Conservation (phyloP, 2,329 filamentous ascomycete species). For the Didymella pomorum region DNA sequence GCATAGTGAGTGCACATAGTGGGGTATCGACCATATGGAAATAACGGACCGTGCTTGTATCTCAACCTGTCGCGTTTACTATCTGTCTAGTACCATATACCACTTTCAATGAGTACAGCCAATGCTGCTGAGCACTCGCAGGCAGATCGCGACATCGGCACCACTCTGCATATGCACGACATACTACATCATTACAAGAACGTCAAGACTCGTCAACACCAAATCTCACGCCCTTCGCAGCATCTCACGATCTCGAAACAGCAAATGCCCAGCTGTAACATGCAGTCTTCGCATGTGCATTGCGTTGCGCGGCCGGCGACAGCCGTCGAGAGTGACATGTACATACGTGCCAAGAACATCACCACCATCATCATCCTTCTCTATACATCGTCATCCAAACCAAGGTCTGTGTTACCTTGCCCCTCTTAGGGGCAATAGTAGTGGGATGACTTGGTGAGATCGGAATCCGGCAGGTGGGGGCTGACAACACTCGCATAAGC, state of each 20-base stretch:
- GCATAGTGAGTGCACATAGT: background rate
- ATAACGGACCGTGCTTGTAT: background rate
- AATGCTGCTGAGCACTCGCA: background rate
- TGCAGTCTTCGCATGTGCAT: constrained; percentile 7
- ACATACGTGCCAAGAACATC: constrained; percentile 13
- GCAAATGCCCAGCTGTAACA: constrained; percentile 10
- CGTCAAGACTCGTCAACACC: constrained; percentile 1
- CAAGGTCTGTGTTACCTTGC: background rate
- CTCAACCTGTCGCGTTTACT: background rate
- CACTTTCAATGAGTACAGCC: background rate
- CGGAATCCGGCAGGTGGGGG: constrained; percentile 20
- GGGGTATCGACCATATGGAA: background rate
- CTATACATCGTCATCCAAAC: background rate
- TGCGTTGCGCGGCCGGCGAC: constrained; percentile 14
- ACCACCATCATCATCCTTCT: background rate
- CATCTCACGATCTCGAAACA: background rate
- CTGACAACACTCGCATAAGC: constrained; percentile 14
- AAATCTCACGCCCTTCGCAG: background rate
- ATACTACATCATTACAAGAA: background rate
- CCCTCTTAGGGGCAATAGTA: background rate
- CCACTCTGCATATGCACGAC: constrained; percentile 1
- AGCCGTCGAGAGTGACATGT: constrained; percentile 10
- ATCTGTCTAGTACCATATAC: background rate
- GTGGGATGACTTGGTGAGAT: constrained; percentile 2
- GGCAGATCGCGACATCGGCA: constrained; percentile 2